These are phyloP conservation scores for Tremella yokohamensis DNA, from an alignment of 768 basidiomycete genomes.

Conservation along the genomic window DNA sequence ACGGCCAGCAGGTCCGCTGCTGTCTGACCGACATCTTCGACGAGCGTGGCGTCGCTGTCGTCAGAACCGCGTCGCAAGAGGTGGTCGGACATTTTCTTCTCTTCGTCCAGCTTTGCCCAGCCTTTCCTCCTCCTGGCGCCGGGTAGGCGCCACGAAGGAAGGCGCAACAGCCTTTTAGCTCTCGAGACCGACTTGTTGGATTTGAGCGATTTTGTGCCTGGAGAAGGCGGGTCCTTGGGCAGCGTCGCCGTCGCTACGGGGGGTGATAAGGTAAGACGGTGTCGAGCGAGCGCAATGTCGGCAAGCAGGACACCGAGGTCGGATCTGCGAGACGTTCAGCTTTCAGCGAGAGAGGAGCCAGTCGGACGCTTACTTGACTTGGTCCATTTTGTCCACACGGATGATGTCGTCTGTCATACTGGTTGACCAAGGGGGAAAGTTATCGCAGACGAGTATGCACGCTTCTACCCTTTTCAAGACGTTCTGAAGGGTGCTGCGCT, in stretches of 20 bases:
- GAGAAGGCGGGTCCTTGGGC: too few relatives aligned
- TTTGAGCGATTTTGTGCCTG: not conserved
- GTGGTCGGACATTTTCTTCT: slow-evolving; percentile 5
- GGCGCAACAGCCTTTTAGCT: not conserved
- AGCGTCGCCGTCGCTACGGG: too few relatives aligned
- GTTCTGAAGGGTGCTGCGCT: too few relatives aligned
- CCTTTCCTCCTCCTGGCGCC: not conserved
- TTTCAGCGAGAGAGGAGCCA: too few relatives aligned
- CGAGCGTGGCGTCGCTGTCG: slow-evolving; percentile 17
- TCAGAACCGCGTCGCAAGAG: slow-evolving; percentile 14
- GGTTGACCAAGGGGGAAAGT: too few relatives aligned
- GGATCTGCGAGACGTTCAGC: not conserved
- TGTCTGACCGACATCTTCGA: slow-evolving; percentile 2
- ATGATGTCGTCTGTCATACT: too few relatives aligned
- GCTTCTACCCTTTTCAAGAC: too few relatives aligned
- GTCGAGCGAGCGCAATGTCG: not conserved
- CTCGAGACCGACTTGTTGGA: not conserved
- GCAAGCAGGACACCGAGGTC: not conserved
- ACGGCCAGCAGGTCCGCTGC: slow-evolving; percentile 9
- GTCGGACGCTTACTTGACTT: too few relatives aligned
- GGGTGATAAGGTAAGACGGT: too few relatives aligned
- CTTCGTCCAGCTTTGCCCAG: not conserved
- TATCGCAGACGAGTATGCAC: too few relatives aligned
- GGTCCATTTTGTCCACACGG: too few relatives aligned
- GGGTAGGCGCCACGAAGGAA: not conserved